phyloP scores from a whole-genome alignment of 495 filamentous ascomycete genomes.

The Lichina pygmaea region DNA sequence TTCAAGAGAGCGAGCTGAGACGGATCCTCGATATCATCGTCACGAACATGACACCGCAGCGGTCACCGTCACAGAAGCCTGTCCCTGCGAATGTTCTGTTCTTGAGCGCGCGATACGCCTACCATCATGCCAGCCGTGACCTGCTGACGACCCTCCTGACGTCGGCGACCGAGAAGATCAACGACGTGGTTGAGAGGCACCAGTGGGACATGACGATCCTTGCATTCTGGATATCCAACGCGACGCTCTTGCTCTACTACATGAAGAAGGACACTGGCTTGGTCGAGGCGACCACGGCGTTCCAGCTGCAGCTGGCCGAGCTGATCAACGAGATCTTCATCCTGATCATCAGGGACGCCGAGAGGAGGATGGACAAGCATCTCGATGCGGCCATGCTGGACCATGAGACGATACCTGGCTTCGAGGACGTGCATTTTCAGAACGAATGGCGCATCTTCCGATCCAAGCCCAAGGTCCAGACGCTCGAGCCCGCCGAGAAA shows the following conservation, averaged over 20 bases:
- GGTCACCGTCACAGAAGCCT: slow-evolving; percentile 86
- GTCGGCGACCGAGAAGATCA: slow-evolving; percentile 86
- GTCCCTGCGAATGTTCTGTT: slow-evolving; percentile 95
- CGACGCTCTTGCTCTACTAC: slow-evolving; percentile 81
- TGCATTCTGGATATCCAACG: slow-evolving; percentile 97
- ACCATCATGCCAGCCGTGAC: slow-evolving; percentile 80
- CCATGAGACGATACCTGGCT: slow-evolving; percentile 92
- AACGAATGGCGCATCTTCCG: slow-evolving; percentile 96
- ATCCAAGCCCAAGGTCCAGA: slow-evolving; percentile 61
- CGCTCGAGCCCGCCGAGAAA: slow-evolving; percentile 62
- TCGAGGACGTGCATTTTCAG: slow-evolving; percentile 89
- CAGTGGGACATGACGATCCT: slow-evolving; percentile 99
- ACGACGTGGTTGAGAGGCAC: slow-evolving; percentile 72
- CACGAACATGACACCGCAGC: slow-evolving; percentile 91
- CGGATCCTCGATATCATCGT: slow-evolving; percentile 86
- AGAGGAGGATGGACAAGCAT: slow-evolving; percentile 87
- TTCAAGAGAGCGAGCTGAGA: slow-evolving; percentile 78
- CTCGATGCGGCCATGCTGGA: slow-evolving; percentile 83
- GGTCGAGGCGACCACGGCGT: slow-evolving; percentile 56
- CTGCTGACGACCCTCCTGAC: slow-evolving; percentile 54
- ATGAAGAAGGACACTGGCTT: slow-evolving; percentile 81
- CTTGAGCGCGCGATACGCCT: slow-evolving; percentile 80
- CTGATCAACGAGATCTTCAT: slow-evolving; percentile 97
- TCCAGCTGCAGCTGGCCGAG: slow-evolving; percentile 81
- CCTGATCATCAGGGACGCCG: slow-evolving; percentile 93